Percentiles rank a stretch among this genome's conserved stretches.
Evolutionary conservation across 2,329 filamentous ascomycete genomes (phyloP).

Genomic region (Monilinia aucupariae): DNA sequence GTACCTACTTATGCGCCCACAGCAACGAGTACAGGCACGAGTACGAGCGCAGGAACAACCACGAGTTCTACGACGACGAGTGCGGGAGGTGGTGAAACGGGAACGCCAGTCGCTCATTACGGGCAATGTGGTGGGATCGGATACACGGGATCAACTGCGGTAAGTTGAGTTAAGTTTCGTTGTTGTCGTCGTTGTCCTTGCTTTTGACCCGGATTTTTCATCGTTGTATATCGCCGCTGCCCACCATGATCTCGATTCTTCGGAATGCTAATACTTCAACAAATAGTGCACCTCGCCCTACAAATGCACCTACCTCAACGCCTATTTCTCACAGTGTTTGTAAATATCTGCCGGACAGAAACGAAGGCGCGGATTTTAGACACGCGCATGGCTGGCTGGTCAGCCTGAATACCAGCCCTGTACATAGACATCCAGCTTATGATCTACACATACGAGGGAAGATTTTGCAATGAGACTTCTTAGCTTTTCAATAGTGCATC

Average conservation of each 20-base stretch:
- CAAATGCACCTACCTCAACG: neutral
- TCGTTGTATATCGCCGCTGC: neutral
- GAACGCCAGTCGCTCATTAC: neutral
- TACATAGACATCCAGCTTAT: neutral
- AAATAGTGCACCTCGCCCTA: slow-evolving; percentile 10
- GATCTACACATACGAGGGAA: neutral
- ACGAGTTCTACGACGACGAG: neutral
- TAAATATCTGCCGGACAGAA: neutral
- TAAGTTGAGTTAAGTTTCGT: neutral
- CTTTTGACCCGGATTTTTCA: neutral
- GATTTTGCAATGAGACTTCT: neutral
- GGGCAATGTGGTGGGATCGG: slow-evolving; percentile 14
- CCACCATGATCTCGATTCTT: neutral
- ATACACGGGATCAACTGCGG: slow-evolving; percentile 6
- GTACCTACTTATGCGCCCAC: slow-evolving; percentile 5
- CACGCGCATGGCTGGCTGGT: neutral
- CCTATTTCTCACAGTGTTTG: slow-evolving; percentile 18
- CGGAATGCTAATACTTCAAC: neutral
- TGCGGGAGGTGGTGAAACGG: neutral
- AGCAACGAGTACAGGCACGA: neutral
- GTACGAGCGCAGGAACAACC: neutral
- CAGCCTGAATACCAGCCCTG: neutral
- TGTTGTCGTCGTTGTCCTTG: no score
- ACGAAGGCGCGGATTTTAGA: neutral
- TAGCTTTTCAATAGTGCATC: neutral